phyloP scores from a whole-genome alignment of 164 flowering plant species.

The Nelumbo lutea region DNA sequence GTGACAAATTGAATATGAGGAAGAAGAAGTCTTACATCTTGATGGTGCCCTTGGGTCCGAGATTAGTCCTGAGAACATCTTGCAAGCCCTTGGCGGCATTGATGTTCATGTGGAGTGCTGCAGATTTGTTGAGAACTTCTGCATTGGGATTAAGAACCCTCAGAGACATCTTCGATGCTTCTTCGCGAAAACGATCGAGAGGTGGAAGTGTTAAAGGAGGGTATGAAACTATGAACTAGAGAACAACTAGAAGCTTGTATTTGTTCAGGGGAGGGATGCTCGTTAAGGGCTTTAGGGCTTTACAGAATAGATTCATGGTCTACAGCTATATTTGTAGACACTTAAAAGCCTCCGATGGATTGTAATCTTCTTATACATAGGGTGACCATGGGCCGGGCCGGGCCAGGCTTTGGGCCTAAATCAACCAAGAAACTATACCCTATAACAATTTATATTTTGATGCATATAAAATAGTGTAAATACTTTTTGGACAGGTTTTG shows the following conservation, averaged over 20 bases:
- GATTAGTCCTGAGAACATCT: conserved; percentile 92
- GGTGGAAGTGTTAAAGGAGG: background rate
- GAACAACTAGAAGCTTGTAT: background rate
- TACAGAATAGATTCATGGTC: background rate
- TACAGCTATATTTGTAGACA: background rate
- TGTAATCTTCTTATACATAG: background rate
- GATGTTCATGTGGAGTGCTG: conserved; percentile 94
- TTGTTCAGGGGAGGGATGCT: too few relatives aligned
- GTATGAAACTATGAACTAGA: background rate
- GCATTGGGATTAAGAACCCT: conserved; percentile 88
- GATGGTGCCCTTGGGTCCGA: conserved; percentile 98
- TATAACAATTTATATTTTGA: too few relatives aligned
- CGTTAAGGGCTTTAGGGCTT: conserved; percentile 9
- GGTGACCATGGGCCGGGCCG: background rate
- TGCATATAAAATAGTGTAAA: too few relatives aligned
- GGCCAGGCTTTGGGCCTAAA: too few relatives aligned
- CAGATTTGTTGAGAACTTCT: conserved; percentile 93
- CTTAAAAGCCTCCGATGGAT: background rate
- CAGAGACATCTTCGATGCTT: conserved; percentile 54
- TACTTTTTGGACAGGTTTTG: too few relatives aligned
- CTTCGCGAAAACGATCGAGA: background rate
- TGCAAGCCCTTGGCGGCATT: conserved; percentile 97
- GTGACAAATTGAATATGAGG: background rate
- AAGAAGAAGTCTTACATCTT: conserved; percentile 52
- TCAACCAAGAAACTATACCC: too few relatives aligned